phyloP scores from a whole-genome alignment of 352 stramenopile genomes.

The Elongisporangium senticosum region DNA sequence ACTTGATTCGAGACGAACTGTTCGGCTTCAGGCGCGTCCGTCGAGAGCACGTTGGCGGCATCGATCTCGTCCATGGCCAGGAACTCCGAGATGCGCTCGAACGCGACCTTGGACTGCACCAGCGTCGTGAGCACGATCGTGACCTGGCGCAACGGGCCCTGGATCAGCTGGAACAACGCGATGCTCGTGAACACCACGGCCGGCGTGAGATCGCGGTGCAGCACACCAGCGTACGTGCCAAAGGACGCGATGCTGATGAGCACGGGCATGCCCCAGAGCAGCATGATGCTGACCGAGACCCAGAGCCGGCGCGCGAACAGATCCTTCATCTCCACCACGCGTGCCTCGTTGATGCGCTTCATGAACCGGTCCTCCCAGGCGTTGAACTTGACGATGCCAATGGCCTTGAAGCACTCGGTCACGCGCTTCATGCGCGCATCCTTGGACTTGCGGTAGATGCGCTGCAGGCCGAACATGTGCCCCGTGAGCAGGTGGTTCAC shows the following conservation, averaged over 20 bases:
- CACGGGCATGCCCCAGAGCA: slow-evolving; percentile 42
- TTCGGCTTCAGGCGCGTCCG: slow-evolving; percentile 1
- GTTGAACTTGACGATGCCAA: slow-evolving; percentile 93
- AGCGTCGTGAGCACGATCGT: slow-evolving; percentile 1
- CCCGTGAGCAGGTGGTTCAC: slow-evolving; percentile 31
- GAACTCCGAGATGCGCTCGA: slow-evolving; percentile 64
- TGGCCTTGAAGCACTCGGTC: slow-evolving; percentile 58
- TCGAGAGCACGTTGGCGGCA: slow-evolving; percentile 13
- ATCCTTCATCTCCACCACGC: slow-evolving; percentile 27
- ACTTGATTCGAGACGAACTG: slow-evolving; percentile 16
- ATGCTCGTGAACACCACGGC: slow-evolving; percentile 62
- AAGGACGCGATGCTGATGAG: slow-evolving; percentile 47
- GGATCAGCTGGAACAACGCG: slow-evolving; percentile 76
- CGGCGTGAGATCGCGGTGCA: slow-evolving; percentile 84
- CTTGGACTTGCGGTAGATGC: slow-evolving; percentile 26
- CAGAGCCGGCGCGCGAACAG: slow-evolving; percentile 22
- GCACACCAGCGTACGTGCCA: slow-evolving; percentile 27
- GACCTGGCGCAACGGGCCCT: slow-evolving; percentile 26
- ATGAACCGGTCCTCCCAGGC: slow-evolving; percentile 85
- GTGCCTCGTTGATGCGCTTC: slow-evolving; percentile 35
- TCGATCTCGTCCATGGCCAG: slow-evolving; percentile 49
- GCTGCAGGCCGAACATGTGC: slow-evolving; percentile 21
- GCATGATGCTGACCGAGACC: slow-evolving; percentile 23
- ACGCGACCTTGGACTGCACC: slow-evolving; percentile 1
- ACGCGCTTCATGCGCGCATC: slow-evolving; percentile 53